Conservation (phyloP, 2,329 filamentous ascomycete species). For the Hansfordia pulvinata region DNA sequence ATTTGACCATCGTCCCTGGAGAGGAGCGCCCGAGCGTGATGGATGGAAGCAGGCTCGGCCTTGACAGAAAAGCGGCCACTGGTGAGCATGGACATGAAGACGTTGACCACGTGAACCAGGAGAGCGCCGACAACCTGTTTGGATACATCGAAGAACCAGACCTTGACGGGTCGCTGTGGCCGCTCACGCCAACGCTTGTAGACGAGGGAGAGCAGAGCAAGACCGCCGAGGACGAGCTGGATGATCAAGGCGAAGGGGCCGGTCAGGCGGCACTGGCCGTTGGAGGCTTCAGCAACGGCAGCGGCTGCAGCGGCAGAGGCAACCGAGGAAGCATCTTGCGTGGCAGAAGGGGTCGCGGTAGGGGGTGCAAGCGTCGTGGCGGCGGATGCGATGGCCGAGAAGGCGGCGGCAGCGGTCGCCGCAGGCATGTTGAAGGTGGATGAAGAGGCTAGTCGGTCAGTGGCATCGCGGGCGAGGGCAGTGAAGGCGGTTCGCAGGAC, state of each 20-base stretch:
- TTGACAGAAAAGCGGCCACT: conserved; percentile 68
- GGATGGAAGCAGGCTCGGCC: conserved; percentile 29
- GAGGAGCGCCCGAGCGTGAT: conserved; percentile 21
- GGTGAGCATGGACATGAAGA: conserved; percentile 93
- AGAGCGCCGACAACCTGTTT: conserved; percentile 95
- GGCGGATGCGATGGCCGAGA: not conserved
- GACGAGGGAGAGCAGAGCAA: conserved; percentile 77
- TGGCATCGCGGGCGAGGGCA: not conserved
- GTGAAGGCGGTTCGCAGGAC: no score
- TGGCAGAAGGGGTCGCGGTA: no score
- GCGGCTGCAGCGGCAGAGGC: conserved; percentile 6
- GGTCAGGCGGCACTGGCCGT: conserved; percentile 65
- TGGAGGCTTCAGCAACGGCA: conserved; percentile 8
- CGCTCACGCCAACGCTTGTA: conserved; percentile 89
- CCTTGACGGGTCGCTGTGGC: conserved; percentile 82
- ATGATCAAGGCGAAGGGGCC: conserved; percentile 86
- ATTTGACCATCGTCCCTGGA: conserved; percentile 38
- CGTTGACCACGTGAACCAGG: conserved; percentile 80
- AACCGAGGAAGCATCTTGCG: no score
- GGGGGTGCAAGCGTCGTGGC: no score
- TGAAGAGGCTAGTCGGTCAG: not conserved
- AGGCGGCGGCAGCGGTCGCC: not conserved
- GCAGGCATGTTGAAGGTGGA: not conserved
- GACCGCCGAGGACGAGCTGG: conserved; percentile 69
- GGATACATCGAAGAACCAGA: conserved; percentile 95